Percentiles rank a stretch among this genome's conserved stretches.
Evolutionary conservation across 2,329 filamentous ascomycete species (phyloP).

Genomic region (Ascochyta lentis): DNA sequence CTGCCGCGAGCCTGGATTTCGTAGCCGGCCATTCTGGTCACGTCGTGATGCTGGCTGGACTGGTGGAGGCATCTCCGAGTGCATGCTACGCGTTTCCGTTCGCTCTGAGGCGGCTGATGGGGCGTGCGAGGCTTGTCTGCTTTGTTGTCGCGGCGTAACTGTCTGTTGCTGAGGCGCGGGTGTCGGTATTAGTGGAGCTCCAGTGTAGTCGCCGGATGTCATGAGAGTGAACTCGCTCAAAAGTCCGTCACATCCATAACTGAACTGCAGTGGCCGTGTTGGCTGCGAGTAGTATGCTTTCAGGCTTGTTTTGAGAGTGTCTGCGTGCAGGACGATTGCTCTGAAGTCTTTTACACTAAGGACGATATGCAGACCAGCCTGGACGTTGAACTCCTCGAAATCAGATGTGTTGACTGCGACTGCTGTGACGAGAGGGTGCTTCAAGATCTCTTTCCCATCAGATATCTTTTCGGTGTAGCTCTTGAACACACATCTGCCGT

Average conservation of each 20-base stretch:
- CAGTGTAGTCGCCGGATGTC: slow-evolving; percentile 72
- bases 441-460: slow-evolving; percentile 75
- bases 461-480: slow-evolving; percentile 82
- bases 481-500: slow-evolving; percentile 74
- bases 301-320: slow-evolving; percentile 70
- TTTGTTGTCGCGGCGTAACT: slow-evolving; percentile 47
- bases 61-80: slow-evolving; percentile 54
- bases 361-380: slow-evolving; percentile 78
- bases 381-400: slow-evolving; percentile 76
- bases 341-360: slow-evolving; percentile 86
- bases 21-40: slow-evolving; percentile 35
- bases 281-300: slow-evolving; percentile 74
- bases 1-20: slow-evolving; percentile 37
- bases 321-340: slow-evolving; percentile 77
- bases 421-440: slow-evolving; percentile 80
- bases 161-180: slow-evolving; percentile 50
- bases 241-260: slow-evolving; percentile 72
- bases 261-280: slow-evolving; percentile 73
- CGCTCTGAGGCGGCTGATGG: slow-evolving; percentile 32
- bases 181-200: slow-evolving; percentile 47
- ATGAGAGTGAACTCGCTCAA: slow-evolving; percentile 80
- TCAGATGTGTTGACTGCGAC: slow-evolving; percentile 78
- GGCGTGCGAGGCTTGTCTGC: slow-evolving; percentile 43
- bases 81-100: slow-evolving; percentile 29
- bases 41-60: slow-evolving; percentile 41